Conservation (phyloP, 306 rosid species). For the Trifolium subterraneum region DNA sequence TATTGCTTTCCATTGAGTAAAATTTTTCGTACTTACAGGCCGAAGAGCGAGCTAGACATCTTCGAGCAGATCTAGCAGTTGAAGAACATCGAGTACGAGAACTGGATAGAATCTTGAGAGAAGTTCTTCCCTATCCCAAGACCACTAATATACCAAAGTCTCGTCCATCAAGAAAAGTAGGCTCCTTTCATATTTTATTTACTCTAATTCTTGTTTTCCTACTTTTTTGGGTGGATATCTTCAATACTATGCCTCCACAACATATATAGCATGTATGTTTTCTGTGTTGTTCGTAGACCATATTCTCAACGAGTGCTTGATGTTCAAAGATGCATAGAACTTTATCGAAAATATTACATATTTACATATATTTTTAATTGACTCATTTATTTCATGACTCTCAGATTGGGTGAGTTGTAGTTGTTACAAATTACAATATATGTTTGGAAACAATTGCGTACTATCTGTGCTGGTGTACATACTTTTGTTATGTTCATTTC, state of each 20-base stretch:
- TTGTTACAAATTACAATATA: neutral
- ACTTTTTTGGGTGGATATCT: neutral
- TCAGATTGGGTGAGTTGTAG: neutral
- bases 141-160: constrained; percentile 66
- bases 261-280: neutral
- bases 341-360: constrained; percentile 2
- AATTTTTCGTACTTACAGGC: constrained; percentile 64
- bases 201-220: no score
- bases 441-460: constrained; percentile 20
- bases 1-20: constrained; percentile 32
- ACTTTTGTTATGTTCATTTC: constrained; percentile 25
- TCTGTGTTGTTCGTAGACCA: neutral
- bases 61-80: constrained; percentile 81
- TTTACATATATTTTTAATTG: neutral
- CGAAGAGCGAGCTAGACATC: constrained; percentile 78
- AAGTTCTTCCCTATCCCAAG: constrained; percentile 84
- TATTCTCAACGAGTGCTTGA: neutral
- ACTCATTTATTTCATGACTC: constrained; percentile 8
- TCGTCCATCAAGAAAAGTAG: constrained; percentile 74
- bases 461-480: constrained; percentile 22
- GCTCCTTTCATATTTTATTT: constrained; percentile 23
- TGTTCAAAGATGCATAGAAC: constrained; percentile 12
- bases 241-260: constrained; percentile 20
- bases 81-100: constrained; percentile 88
- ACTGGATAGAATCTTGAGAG: constrained; percentile 86